Percentiles rank a stretch among this genome's conserved stretches.
Conservation (phyloP, 768 basidiomycete genomes). For the Rubroboletus satanas region DNA sequence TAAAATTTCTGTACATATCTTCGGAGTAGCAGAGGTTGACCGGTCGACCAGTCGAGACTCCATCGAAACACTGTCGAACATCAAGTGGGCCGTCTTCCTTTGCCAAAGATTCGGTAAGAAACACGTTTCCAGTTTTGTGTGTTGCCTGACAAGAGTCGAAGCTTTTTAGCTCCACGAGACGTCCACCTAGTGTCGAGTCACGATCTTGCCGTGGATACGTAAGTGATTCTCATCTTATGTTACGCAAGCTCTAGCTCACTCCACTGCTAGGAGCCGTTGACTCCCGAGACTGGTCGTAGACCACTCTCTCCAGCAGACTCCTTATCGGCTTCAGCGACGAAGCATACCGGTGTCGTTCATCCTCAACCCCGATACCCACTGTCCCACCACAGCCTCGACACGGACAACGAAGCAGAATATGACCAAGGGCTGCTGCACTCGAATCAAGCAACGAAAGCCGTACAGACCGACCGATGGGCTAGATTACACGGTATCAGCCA, state of each 20-base stretch:
- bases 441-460: conserved; percentile 56
- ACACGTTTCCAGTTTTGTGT: conserved; percentile 27
- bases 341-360: conserved; percentile 25
- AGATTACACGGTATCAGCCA: conserved; percentile 31
- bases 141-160: conserved; percentile 23
- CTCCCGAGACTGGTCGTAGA: conserved; percentile 41
- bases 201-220: conserved; percentile 31
- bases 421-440: conserved; percentile 27
- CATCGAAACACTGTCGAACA: conserved; percentile 39
- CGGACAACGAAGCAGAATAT: conserved; percentile 40
- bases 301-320: conserved; percentile 43
- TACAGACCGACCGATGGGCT: conserved; percentile 59
- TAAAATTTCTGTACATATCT: conserved; percentile 17
- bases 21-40: conserved; percentile 1
- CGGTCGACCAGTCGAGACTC: conserved; percentile 25
- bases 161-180: conserved; percentile 28
- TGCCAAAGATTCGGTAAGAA: conserved; percentile 43
- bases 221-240: conserved; percentile 14
- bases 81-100: conserved; percentile 44
- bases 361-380: conserved; percentile 24
- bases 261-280: conserved; percentile 39
- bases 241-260: conserved; percentile 4
- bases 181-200: conserved; percentile 36
- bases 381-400: conserved; percentile 38
- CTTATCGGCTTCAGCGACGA: conserved; percentile 21